phyloP scores from a whole-genome alignment of 1,284 basidiomycete species.

The Irpex sp. region DNA sequence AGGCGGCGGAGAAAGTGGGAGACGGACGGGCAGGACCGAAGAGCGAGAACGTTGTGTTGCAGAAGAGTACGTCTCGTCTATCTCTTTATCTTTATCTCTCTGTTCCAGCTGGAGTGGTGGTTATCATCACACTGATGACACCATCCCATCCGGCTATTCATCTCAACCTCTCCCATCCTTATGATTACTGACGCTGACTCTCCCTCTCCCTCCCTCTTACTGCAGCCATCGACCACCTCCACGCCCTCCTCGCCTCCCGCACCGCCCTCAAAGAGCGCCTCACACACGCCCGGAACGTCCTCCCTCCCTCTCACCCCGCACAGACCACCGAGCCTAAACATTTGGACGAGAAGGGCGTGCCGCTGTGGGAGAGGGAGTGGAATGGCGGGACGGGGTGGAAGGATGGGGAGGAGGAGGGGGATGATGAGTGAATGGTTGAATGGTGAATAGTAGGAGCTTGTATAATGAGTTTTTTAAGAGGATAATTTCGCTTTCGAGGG shows the following conservation, averaged over 20 bases:
- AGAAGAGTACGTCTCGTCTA: constrained; percentile 61
- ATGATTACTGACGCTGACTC: not conserved
- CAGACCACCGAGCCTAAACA: constrained; percentile 32
- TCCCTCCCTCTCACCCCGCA: constrained; percentile 56
- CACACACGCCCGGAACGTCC: constrained; percentile 48
- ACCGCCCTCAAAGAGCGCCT: constrained; percentile 54
- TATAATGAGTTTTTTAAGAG: not conserved
- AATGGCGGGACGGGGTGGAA: constrained; percentile 59
- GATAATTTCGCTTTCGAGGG: too few species aligned
- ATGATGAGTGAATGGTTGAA: constrained; percentile 21
- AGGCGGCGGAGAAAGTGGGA: constrained; percentile 41
- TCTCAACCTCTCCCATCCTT: not conserved
- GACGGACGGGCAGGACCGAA: constrained; percentile 81
- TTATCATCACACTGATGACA: not conserved
- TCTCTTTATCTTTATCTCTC: not conserved
- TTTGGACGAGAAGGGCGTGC: constrained; percentile 28
- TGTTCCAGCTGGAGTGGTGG: not conserved
- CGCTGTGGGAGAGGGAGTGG: constrained; percentile 77
- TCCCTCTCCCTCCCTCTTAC: constrained; percentile 9
- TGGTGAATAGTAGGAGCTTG: not conserved
- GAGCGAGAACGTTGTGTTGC: constrained; percentile 82
- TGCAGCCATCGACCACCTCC: constrained; percentile 82
- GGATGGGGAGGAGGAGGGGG: constrained; percentile 44
- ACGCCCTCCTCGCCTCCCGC: constrained; percentile 57
- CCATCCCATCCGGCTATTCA: too few species aligned